phyloP scores from a whole-genome alignment of 1,284 basidiomycete species.

The Rhodotorula sp. region DNA sequence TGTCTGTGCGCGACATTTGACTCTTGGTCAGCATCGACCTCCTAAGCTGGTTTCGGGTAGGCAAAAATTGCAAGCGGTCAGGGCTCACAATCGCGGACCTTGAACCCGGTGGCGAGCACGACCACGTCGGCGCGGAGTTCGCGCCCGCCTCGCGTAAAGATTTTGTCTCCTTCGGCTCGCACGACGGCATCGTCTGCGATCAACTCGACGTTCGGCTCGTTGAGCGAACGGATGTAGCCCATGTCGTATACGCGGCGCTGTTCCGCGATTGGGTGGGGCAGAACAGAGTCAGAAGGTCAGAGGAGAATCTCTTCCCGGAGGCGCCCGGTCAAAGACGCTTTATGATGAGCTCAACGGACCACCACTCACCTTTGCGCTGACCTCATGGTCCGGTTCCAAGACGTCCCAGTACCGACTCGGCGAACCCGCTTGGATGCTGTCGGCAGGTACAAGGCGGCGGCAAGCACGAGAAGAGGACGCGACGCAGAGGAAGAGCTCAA shows the following conservation, averaged over 20 bases:
- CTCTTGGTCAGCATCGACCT: background rate
- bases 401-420: conserved; percentile 36
- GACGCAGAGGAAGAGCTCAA: background rate
- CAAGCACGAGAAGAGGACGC: background rate
- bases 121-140: conserved; percentile 34
- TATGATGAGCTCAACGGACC: background rate
- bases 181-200: conserved; percentile 34
- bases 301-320: background rate
- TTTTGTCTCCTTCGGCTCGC: conserved; percentile 14
- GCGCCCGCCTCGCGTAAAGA: conserved; percentile 28
- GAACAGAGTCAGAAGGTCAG: background rate
- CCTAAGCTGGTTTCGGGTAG: background rate
- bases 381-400: conserved; percentile 37
- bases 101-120: conserved; percentile 36
- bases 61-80: background rate
- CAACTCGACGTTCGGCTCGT: conserved; percentile 29
- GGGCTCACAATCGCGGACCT: conserved; percentile 31
- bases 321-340: background rate
- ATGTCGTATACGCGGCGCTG: conserved; percentile 38
- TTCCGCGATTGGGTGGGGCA: background rate
- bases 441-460: too few relatives aligned
- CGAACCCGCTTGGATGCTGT: conserved; percentile 25
- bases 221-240: conserved; percentile 27
- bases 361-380: conserved; percentile 30
- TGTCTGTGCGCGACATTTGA: background rate